Percentiles rank a stretch among this genome's conserved stretches.
phyloP scores from a whole-genome alignment of 371 early-diverging fungal species.

The Amoeboaphelidium protococcarum region DNA sequence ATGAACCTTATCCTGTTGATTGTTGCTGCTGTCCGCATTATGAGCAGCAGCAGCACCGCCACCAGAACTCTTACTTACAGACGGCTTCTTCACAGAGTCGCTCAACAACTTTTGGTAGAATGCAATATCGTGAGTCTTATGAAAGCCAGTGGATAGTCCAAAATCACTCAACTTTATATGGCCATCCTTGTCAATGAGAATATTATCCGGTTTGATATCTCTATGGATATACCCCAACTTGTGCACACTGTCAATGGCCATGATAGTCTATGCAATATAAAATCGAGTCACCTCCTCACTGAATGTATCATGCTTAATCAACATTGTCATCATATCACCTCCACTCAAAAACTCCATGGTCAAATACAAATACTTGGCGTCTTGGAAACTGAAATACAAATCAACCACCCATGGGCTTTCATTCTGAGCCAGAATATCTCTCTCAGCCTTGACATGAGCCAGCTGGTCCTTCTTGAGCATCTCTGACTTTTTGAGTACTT shows the following conservation, averaged over 20 bases:
- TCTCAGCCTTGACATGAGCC: constrained; percentile 87
- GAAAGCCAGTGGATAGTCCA: constrained; percentile 93
- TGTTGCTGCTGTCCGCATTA: too few relatives aligned
- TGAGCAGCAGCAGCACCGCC: neutral
- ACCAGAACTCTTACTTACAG: neutral
- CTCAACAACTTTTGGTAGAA: constrained; percentile 42
- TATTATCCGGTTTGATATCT: constrained; percentile 17
- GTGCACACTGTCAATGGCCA: constrained; percentile 87
- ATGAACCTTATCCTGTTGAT: neutral
- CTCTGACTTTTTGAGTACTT: constrained; percentile 74
- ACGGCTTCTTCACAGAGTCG: constrained; percentile 6
- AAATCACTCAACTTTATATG: constrained; percentile 67
- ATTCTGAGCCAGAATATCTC: constrained; percentile 86
- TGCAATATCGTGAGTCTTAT: constrained; percentile 78
- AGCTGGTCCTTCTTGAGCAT: constrained; percentile 94
- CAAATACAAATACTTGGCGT: constrained; percentile 68
- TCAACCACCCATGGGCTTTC: constrained; percentile 96
- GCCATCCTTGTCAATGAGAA: constrained; percentile 11
- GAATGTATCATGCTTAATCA: constrained; percentile 85
- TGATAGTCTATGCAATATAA: constrained; percentile 88
- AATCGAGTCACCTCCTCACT: constrained; percentile 87
- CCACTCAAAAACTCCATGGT: constrained; percentile 97
- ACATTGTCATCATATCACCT: constrained; percentile 61
- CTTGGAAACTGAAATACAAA: constrained; percentile 87
- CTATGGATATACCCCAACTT: constrained; percentile 80